Percentiles rank a stretch among this genome's conserved stretches.
These are phyloP conservation scores for Petunia axillaris DNA, from an alignment of 257 asterid genomes.

Conservation along the genomic window DNA sequence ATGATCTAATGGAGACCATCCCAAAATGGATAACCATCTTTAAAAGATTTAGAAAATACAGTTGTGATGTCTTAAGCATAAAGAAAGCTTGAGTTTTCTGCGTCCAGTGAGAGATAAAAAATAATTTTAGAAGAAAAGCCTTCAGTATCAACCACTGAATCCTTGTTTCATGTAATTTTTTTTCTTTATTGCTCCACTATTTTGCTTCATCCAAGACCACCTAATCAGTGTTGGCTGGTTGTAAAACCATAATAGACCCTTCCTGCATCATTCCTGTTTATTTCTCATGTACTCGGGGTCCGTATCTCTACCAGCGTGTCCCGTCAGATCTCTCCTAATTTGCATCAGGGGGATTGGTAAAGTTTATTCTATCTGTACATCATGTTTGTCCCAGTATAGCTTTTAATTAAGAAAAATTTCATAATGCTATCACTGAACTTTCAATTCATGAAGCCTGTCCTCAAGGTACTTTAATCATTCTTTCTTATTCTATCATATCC, in stretches of 20 bases:
- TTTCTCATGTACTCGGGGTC: not conserved
- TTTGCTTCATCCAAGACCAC: not conserved
- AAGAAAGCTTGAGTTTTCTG: not conserved
- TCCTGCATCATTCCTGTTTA: not conserved
- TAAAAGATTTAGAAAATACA: not conserved
- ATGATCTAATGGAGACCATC: not conserved
- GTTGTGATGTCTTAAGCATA: not conserved
- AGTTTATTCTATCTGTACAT: not conserved
- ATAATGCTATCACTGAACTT: not conserved
- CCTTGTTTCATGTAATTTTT: not conserved
- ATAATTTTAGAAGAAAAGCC: not conserved
- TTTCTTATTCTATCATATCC: not conserved
- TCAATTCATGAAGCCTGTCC: not conserved
- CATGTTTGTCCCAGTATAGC: not conserved
- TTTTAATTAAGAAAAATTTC: not conserved
- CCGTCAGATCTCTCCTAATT: not conserved
- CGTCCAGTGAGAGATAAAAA: not conserved
- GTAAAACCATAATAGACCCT: no score
- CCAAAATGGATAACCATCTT: not conserved
- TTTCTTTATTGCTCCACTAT: not conserved
- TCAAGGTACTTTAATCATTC: not conserved
- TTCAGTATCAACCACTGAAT: not conserved
- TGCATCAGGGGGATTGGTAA: not conserved
- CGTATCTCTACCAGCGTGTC: no score
- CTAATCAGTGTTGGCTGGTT: not conserved